Evolutionary conservation across 352 stramenopile genomes (phyloP), one percentile per base, ranked within the genome.

Genomic region (Phytophthora pinifolia): DNA sequence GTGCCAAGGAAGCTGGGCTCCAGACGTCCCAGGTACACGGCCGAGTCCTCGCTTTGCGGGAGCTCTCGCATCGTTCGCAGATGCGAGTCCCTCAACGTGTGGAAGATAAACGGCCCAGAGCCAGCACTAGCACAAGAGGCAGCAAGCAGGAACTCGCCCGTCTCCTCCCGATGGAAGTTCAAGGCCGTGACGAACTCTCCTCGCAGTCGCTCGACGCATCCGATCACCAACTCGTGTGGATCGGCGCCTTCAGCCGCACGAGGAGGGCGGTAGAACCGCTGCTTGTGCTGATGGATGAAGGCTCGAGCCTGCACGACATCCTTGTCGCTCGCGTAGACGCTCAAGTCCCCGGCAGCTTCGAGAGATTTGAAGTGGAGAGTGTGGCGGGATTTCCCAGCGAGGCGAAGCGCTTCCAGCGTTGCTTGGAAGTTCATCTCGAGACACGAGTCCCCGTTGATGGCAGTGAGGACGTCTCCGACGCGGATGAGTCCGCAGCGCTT

Each of bases 151-250:
- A 92, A 92, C 64, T 87, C 81, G 36, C 84, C 83, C 20, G 83
- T 94, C 60, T 90, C 79, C 50, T 94, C 81, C 12, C 70, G 72
- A 32, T 95, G 79, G 38, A 95, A 84, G 58, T 94, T 89, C 41
- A 94, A 89, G 37, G 86, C 72, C 15, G 83, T 94, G n/a, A 94
- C 76, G n/a, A 73, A 74, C 15, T 90, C 74, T 4, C 86, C 85
- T 22, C 67, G 61, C 13, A 89, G 69, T 9, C 86, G 70, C 54
- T 92, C 75, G 15, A 96, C 50, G 54, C 76, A 92, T 10, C 86
- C 83, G 18, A 83, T 68, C 33, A 91, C 64, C 14, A 89, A 59
- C 25, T 80, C 46, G 17, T 65, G 46, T 22, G 67, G 55, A 14
- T 59, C 35, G 6, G 27, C 41, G 22, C 37, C 54, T 18, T 65